Conservation (phyloP, 176 grass and related monocot genomes). For the barley (Hordeum vulgare) region DNA sequence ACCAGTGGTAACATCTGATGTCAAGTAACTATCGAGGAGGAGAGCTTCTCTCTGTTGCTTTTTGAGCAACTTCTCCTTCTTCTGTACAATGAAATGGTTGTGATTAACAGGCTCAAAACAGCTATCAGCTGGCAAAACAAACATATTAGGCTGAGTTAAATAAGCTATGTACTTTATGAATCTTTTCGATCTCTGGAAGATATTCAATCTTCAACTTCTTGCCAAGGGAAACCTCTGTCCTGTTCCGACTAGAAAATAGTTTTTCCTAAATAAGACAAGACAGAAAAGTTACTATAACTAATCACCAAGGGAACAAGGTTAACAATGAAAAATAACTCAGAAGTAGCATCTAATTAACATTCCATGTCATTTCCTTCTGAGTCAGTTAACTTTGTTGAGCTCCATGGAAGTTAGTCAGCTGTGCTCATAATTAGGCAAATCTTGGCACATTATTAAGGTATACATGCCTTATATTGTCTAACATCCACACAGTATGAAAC, state of each 20-base stretch:
- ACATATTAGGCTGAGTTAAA: conserved; percentile 21
- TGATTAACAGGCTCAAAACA: conserved; percentile 22
- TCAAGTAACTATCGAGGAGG: conserved; percentile 85
- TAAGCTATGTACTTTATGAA: conserved; percentile 63
- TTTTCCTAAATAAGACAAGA: conserved; percentile 68
- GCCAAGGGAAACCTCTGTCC: conserved; percentile 89
- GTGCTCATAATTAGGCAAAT: background rate
- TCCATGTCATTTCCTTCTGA: background rate
- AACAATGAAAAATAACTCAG: background rate
- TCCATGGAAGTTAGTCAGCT: background rate
- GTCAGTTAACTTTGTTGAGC: background rate
- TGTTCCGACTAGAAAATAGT: conserved; percentile 90
- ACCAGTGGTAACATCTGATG: conserved; percentile 68
- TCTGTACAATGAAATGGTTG: conserved; percentile 43
- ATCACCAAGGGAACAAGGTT: background rate
- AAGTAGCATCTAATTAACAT: conserved; percentile 8
- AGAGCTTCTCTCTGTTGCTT: conserved; percentile 99
- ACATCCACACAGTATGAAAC: background rate
- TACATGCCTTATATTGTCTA: background rate
- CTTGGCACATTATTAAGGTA: conserved; percentile 2
- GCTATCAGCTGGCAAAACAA: background rate
- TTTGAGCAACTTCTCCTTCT: conserved; percentile 90
- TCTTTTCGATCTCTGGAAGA: conserved; percentile 94
- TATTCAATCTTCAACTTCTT: conserved; percentile 99
- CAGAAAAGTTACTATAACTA: conserved; percentile 7